Conservation (phyloP, 2,329 filamentous ascomycete genomes). For the Clathrospora elynae region DNA sequence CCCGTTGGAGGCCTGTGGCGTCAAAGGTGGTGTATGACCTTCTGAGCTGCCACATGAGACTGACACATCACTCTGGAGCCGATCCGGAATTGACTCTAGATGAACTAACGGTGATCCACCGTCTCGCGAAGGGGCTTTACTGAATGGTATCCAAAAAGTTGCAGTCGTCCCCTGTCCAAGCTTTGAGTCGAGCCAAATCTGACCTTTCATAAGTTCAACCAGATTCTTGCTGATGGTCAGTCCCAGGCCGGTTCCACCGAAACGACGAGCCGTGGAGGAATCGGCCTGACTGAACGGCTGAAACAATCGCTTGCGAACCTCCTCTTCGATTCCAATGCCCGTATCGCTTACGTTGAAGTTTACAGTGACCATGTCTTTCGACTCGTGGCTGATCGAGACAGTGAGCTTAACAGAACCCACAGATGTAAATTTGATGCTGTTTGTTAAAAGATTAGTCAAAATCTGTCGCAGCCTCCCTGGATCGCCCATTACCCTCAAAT, state of each 20-base stretch:
- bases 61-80: constrained; percentile 62
- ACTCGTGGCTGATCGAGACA: constrained; percentile 67
- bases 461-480: constrained; percentile 84
- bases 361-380: constrained; percentile 67
- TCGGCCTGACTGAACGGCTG: constrained; percentile 83
- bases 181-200: constrained; percentile 71
- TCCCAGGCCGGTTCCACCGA: constrained; percentile 78
- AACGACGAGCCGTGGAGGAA: constrained; percentile 76
- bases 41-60: constrained; percentile 72
- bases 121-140: constrained; percentile 65
- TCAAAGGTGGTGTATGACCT: constrained; percentile 54
- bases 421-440: constrained; percentile 50
- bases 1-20: constrained; percentile 34
- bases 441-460: constrained; percentile 75
- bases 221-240: constrained; percentile 79
- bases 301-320: constrained; percentile 74
- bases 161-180: constrained; percentile 73
- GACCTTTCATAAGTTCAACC: constrained; percentile 77
- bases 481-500: constrained; percentile 83
- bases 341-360: constrained; percentile 77
- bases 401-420: constrained; percentile 60
- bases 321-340: constrained; percentile 80
- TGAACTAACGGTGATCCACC: constrained; percentile 61
- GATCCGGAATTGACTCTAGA: constrained; percentile 68
- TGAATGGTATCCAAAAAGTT: constrained; percentile 77